Percentiles rank a stretch among this genome's conserved stretches.
Conservation (phyloP, 73 alveolate species). For the Uronychia binucleata region DNA sequence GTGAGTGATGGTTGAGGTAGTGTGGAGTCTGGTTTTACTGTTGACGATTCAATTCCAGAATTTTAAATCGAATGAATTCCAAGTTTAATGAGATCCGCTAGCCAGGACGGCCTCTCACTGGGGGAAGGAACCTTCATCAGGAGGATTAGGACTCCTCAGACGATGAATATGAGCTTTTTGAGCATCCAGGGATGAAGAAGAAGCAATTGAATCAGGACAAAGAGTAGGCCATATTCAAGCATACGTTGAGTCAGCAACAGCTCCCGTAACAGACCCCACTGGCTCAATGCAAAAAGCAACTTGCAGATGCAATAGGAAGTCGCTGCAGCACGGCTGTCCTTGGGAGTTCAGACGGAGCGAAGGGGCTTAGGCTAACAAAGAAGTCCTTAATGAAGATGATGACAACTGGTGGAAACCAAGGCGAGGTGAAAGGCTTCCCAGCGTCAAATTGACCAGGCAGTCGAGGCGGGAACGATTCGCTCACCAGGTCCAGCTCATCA, state of each 20-base stretch:
- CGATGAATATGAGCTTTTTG: not conserved
- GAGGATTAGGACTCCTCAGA: not conserved
- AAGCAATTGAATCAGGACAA: too few species aligned
- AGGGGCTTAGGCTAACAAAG: not conserved
- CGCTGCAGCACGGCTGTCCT: too few species aligned
- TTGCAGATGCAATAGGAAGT: too few species aligned
- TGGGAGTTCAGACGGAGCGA: not conserved
- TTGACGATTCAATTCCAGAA: too few species aligned
- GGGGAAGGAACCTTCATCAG: not conserved
- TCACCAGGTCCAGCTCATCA: not conserved
- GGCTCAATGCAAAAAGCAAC: too few species aligned
- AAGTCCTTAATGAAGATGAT: not conserved
- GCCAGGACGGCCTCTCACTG: not conserved
- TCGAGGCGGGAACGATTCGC: not conserved
- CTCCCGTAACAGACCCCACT: too few species aligned
- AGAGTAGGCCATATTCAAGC: too few species aligned
- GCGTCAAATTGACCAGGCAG: not conserved
- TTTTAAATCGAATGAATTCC: too few species aligned
- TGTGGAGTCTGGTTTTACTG: not conserved
- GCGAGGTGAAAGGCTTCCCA: not conserved
- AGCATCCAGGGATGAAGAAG: not conserved
- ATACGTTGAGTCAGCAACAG: too few species aligned
- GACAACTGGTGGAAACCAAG: not conserved
- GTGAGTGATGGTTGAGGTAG: slow-evolving; percentile 3
- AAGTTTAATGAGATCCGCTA: not conserved